Percentiles rank a stretch among this genome's conserved stretches.
Evolutionary conservation across 495 filamentous ascomycete genomes (phyloP).

Genomic region (Daldinia loculata): DNA sequence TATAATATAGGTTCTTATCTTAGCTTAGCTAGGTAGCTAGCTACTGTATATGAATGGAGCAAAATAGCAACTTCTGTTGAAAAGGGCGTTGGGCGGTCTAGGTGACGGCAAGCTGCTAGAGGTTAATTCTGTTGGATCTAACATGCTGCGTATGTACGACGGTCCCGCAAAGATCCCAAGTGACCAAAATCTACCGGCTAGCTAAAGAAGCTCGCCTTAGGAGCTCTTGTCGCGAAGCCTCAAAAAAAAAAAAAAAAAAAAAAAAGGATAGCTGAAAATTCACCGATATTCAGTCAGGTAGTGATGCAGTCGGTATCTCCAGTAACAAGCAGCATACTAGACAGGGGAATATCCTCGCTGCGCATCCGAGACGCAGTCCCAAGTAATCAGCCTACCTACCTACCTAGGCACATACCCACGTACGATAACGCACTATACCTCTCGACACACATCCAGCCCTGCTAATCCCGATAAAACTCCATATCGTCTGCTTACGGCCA

Average conservation of each 20-base stretch:
- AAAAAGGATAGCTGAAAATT: conserved; percentile 7
- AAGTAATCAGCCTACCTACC: conserved; percentile 8
- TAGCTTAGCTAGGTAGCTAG: not conserved
- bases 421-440: conserved; percentile 1
- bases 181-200: not conserved
- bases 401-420: not conserved
- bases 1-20: not conserved
- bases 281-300: conserved; percentile 36
- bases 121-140: not conserved
- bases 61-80: not conserved
- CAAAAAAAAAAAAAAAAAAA: not conserved
- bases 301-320: conserved; percentile 28
- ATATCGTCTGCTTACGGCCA: not conserved
- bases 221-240: not conserved
- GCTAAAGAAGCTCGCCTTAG: not conserved
- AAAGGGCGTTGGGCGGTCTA: not conserved
- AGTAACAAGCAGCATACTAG: not conserved
- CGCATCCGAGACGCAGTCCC: conserved; percentile 42
- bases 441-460: not conserved
- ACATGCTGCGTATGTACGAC: not conserved
- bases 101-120: not conserved
- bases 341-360: conserved; percentile 33
- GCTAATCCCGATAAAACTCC: not conserved
- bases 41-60: not conserved
- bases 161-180: conserved; percentile 8